Percentiles rank a stretch among this genome's conserved stretches.
phyloP scores from a whole-genome alignment of 331 rosid species.

The Dryas integrifolia region DNA sequence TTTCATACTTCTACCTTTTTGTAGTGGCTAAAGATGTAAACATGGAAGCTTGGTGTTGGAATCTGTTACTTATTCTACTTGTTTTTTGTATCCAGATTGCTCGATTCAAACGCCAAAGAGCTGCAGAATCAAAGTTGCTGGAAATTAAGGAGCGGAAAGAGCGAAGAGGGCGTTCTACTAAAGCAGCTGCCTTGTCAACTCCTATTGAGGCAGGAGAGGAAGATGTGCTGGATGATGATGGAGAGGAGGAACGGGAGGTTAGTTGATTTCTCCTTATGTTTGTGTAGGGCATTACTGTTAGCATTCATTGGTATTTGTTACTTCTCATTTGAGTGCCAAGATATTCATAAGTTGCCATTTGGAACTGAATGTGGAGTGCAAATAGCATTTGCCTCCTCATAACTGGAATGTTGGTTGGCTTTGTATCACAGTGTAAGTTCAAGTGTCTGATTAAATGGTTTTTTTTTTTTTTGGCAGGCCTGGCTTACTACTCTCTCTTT shows the following conservation, averaged over 20 bases:
- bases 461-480: slow-evolving; percentile 48
- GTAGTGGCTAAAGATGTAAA: neutral
- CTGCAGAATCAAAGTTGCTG: slow-evolving; percentile 82
- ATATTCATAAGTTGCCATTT: neutral
- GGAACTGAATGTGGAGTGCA: neutral
- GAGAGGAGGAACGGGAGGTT: slow-evolving; percentile 97
- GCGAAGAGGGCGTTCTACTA: slow-evolving; percentile 84
- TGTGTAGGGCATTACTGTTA: slow-evolving; percentile 13
- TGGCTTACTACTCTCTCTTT: slow-evolving; percentile 78
- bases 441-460: neutral
- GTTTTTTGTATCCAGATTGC: slow-evolving; percentile 57
- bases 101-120: slow-evolving; percentile 75
- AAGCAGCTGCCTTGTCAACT: slow-evolving; percentile 86
- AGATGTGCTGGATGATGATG: slow-evolving; percentile 81
- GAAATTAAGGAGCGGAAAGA: slow-evolving; percentile 94
- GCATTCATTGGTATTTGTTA: neutral
- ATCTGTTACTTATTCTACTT: slow-evolving; percentile 21
- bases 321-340: neutral
- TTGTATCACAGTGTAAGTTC: slow-evolving; percentile 1
- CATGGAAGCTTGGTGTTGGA: slow-evolving; percentile 7
- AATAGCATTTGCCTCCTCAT: neutral
- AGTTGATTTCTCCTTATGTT: slow-evolving; percentile 26
- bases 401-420: slow-evolving; percentile 1
- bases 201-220: slow-evolving; percentile 94
- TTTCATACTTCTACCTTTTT: neutral